phyloP scores from a whole-genome alignment of 164 flowering plant genomes.

The Euptelea pleiosperma region DNA sequence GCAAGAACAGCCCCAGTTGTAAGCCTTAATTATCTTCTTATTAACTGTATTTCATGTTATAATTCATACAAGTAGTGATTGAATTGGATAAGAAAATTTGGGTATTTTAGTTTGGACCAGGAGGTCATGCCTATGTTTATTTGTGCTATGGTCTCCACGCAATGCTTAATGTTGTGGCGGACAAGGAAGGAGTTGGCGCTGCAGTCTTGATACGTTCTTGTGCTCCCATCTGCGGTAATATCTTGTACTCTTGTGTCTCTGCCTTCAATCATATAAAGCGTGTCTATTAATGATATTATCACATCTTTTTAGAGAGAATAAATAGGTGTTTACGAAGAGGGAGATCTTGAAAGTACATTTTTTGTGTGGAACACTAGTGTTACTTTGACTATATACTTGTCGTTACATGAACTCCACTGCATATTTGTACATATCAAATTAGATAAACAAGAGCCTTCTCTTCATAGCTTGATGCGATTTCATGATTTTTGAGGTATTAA shows the following conservation, averaged over 20 bases:
- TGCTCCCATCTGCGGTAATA: conserved; percentile 81
- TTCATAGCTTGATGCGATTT: no score
- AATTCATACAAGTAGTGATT: neutral
- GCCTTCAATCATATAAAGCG: neutral
- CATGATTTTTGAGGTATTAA: no score
- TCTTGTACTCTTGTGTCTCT: neutral
- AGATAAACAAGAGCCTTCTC: no score
- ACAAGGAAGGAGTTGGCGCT: conserved; percentile 90
- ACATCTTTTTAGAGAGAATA: no score
- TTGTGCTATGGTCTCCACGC: conserved; percentile 91
- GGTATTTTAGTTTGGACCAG: conserved; percentile 72
- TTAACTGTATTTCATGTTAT: neutral
- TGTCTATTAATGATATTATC: neutral
- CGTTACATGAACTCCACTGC: no score
- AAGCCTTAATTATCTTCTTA: conserved; percentile 24
- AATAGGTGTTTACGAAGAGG: no score
- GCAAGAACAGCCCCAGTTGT: conserved; percentile 94
- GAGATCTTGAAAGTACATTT: no score
- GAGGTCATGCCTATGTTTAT: conserved; percentile 97
- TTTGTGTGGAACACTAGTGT: no score
- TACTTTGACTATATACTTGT: no score
- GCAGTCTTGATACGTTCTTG: conserved; percentile 91
- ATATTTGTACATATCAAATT: no score
- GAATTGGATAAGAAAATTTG: neutral
- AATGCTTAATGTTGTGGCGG: conserved; percentile 96